Conservation (phyloP, 306 rosid genomes). For the Ammopiptanthus mongolicus region DNA sequence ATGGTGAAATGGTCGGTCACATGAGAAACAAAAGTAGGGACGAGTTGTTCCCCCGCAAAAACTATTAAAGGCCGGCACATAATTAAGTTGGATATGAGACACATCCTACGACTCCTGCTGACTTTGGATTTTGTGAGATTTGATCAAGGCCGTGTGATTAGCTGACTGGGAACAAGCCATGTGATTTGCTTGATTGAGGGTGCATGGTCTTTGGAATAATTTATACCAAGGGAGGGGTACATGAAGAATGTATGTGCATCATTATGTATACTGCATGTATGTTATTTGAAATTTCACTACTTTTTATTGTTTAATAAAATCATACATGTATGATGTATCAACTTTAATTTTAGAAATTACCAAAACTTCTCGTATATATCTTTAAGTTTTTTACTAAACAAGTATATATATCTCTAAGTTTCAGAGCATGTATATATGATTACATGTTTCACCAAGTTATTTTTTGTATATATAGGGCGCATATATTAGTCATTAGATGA, state of each 20-base stretch:
- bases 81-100: conserved; percentile 50
- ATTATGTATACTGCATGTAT: not conserved
- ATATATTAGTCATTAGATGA: not conserved
- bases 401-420: not conserved
- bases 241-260: not conserved
- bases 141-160: conserved; percentile 39
- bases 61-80: conserved; percentile 44
- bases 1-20: conserved; percentile 61
- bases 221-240: not conserved
- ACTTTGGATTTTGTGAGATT: conserved; percentile 38
- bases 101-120: conserved; percentile 41
- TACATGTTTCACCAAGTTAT: conserved; percentile 11
- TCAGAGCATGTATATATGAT: not conserved
- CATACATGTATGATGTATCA: not conserved
- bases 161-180: conserved; percentile 44
- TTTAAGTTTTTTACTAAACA: too few species aligned
- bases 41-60: conserved; percentile 28
- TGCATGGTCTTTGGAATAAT: not conserved
- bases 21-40: conserved; percentile 76
- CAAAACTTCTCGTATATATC: too few species aligned
- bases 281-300: not conserved
- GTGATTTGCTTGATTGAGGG: conserved; percentile 36
- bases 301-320: not conserved
- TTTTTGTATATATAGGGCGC: not conserved
- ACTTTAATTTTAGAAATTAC: too few species aligned